Percentiles rank a stretch among this genome's conserved stretches.
phyloP scores from a whole-genome alignment of 192 early-diverging fungal genomes.

The Chytriomyces sp. region DNA sequence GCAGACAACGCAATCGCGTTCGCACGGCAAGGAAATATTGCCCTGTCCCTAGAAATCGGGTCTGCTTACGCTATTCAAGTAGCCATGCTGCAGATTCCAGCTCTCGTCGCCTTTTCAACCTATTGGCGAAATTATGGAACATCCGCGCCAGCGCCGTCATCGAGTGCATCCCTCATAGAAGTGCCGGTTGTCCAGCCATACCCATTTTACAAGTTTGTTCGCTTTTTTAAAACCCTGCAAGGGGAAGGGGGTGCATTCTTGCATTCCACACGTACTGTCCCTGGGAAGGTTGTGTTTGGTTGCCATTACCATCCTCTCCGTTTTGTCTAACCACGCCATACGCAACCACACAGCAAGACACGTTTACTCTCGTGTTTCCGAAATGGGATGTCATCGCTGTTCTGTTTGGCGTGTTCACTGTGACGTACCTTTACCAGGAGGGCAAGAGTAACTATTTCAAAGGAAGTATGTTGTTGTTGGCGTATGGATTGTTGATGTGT shows the following conservation, averaged over 20 bases:
- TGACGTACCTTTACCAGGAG: constrained; percentile 93
- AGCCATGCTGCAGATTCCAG: constrained; percentile 92
- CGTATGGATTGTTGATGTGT: constrained; percentile 80
- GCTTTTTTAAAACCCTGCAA: background rate
- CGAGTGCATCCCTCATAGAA: background rate
- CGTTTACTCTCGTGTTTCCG: constrained; percentile 73
- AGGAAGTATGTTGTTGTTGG: constrained; percentile 84
- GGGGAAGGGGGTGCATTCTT: too few species aligned
- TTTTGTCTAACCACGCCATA: background rate
- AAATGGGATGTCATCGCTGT: constrained; percentile 68
- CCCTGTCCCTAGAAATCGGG: constrained; percentile 86
- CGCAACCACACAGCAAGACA: background rate
- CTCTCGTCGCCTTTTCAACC: constrained; percentile 80
- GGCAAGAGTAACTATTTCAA: constrained; percentile 98
- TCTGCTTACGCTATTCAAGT: constrained; percentile 96
- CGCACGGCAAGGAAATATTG: constrained; percentile 82
- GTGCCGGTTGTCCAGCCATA: background rate
- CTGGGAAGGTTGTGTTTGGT: too few species aligned
- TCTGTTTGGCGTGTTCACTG: constrained; percentile 60
- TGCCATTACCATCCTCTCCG: too few species aligned
- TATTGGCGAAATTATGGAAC: constrained; percentile 32
- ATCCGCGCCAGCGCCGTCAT: background rate
- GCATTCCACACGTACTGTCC: too few species aligned
- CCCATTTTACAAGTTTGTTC: background rate
- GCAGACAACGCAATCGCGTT: constrained; percentile 87